These are phyloP conservation scores for Astrothelium subdiscretum DNA, from an alignment of 495 filamentous ascomycete genomes.

Conservation along the genomic window DNA sequence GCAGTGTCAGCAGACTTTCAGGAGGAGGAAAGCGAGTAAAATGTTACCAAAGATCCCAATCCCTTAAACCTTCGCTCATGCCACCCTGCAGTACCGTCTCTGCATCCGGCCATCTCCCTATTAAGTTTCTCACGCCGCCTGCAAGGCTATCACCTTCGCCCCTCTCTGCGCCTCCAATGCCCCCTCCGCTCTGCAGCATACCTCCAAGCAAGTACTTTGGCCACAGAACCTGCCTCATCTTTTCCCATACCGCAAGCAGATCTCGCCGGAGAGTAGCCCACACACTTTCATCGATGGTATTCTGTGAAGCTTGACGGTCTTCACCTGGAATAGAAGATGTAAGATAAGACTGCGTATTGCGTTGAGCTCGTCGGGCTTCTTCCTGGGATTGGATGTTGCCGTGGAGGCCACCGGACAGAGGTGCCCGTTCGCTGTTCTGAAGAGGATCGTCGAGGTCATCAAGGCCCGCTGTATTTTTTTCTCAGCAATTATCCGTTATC, in stretches of 20 bases:
- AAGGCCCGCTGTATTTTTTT: conserved; percentile 50
- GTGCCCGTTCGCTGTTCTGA: conserved; percentile 53
- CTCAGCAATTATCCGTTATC: background rate
- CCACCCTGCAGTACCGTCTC: conserved; percentile 61
- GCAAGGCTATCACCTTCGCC: conserved; percentile 50
- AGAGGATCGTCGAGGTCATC: conserved; percentile 92
- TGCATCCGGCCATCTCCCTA: conserved; percentile 60
- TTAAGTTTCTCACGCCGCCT: conserved; percentile 52
- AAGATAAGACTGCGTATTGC: conserved; percentile 51
- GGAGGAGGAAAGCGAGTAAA: background rate
- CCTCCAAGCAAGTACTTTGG: conserved; percentile 84
- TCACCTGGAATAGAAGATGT: conserved; percentile 85
- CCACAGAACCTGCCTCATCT: conserved; percentile 96
- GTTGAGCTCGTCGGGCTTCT: conserved; percentile 29
- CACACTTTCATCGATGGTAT: conserved; percentile 94
- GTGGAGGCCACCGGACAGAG: conserved; percentile 69
- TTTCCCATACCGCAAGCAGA: conserved; percentile 85
- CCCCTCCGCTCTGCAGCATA: conserved; percentile 51
- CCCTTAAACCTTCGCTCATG: conserved; percentile 77
- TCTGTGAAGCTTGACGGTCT: conserved; percentile 81
- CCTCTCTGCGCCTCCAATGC: conserved; percentile 56
- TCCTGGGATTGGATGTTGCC: conserved; percentile 16
- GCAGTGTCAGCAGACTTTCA: conserved; percentile 9
- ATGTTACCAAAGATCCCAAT: conserved; percentile 88
- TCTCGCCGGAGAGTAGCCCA: conserved; percentile 92